These are phyloP conservation scores for Fusarium xyrophilum DNA, from an alignment of 2,329 filamentous ascomycete genomes.

Conservation along the genomic window DNA sequence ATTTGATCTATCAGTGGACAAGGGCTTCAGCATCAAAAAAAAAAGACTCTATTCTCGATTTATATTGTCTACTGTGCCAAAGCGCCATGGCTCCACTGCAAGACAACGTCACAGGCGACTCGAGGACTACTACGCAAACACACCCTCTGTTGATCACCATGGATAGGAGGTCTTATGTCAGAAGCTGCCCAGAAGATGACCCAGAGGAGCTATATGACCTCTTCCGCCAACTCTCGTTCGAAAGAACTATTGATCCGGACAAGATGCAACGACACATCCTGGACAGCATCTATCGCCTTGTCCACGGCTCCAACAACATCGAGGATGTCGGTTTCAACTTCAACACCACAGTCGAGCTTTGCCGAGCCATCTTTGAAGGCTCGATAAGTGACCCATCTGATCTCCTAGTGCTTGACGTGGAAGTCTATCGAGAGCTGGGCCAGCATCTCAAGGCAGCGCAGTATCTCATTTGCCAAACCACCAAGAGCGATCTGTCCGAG, in stretches of 20 bases:
- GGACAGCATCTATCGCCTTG: background rate
- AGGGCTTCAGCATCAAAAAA: background rate
- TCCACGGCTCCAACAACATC: slow-evolving; percentile 20
- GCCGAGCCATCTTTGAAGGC: background rate
- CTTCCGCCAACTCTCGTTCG: background rate
- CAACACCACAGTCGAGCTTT: background rate
- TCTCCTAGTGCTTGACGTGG: background rate
- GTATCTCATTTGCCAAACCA: slow-evolving; percentile 27
- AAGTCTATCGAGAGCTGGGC: slow-evolving; percentile 6
- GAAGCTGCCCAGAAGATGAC: background rate
- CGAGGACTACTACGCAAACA: background rate
- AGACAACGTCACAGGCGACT: too few species aligned
- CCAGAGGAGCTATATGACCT: background rate
- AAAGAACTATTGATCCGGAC: background rate
- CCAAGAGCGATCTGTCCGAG: slow-evolving; percentile 23
- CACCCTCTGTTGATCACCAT: background rate
- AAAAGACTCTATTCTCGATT: too few species aligned
- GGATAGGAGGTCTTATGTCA: background rate
- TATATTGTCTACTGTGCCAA: background rate
- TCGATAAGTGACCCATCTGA: background rate
- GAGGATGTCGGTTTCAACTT: background rate
- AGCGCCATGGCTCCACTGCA: background rate
- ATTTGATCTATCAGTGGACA: background rate
- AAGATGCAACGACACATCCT: background rate
- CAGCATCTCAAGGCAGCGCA: slow-evolving; percentile 18